Conservation (phyloP, 2,329 filamentous ascomycete genomes). For the Fusarium sarcochroum region DNA sequence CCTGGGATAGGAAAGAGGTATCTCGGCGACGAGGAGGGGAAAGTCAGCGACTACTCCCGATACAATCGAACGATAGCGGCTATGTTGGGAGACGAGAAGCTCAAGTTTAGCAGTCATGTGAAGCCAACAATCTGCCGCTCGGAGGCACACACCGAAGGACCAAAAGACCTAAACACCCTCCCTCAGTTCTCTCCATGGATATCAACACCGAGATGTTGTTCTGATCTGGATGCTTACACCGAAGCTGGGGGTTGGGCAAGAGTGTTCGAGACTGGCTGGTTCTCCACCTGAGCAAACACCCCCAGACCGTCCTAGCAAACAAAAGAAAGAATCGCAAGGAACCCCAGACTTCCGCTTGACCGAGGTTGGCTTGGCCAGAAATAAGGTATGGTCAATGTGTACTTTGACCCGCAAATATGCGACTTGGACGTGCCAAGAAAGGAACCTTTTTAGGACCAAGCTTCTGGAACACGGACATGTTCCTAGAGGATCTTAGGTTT, state of each 20-base stretch:
- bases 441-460: slow-evolving; percentile 5
- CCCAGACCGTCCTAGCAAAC: slow-evolving; percentile 16
- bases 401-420: slow-evolving; percentile 25
- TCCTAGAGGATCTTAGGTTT: slow-evolving; percentile 1
- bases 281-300: slow-evolving; percentile 21
- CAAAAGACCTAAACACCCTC: background rate
- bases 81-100: background rate
- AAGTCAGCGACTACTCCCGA: slow-evolving; percentile 27
- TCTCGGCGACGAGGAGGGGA: slow-evolving; percentile 2
- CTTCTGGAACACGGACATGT: slow-evolving; percentile 37
- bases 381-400: slow-evolving; percentile 34
- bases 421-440: slow-evolving; percentile 12
- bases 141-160: slow-evolving; percentile 37
- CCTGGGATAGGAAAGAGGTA: slow-evolving; percentile 17
- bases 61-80: slow-evolving; percentile 33
- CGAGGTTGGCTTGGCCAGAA: slow-evolving; percentile 34
- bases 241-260: slow-evolving; percentile 19
- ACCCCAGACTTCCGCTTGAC: slow-evolving; percentile 16
- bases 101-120: slow-evolving; percentile 28
- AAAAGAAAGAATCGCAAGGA: slow-evolving; percentile 19
- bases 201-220: slow-evolving; percentile 22
- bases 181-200: background rate
- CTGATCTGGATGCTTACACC: slow-evolving; percentile 34
- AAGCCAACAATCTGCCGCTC: slow-evolving; percentile 25
- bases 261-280: slow-evolving; percentile 28